These are phyloP conservation scores for Helianthus annuus DNA, from an alignment of 129 eudicot species.

Conservation along the genomic window HanXRQr2.0-SUNRISE NC_035437.2:129597178-129597677, in stretches of 20 bases:
- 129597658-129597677: constrained; percentile 30
- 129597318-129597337: constrained; percentile 21
- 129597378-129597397: neutral
- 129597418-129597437: constrained; percentile 38
- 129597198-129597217: no score
- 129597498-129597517: constrained; percentile 9
- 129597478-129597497: neutral
- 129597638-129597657: constrained; percentile 47
- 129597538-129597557: constrained; percentile 15
- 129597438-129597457: constrained; percentile 24
- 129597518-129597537: neutral
- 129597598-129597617: constrained; percentile 69
- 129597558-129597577: constrained; percentile 85
- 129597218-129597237: no score
- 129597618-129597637: constrained; percentile 71
- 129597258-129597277: constrained; percentile 10
- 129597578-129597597: constrained; percentile 91
- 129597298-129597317: neutral
- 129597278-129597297: constrained; percentile 25
- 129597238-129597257: neutral
- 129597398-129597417: constrained; percentile 15
- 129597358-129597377: neutral
- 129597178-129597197: no score
- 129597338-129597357: constrained; percentile 16
- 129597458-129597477: constrained; percentile 19